Conservation (phyloP, 2,329 filamentous ascomycete genomes). For the Fusarium secorum region DNA sequence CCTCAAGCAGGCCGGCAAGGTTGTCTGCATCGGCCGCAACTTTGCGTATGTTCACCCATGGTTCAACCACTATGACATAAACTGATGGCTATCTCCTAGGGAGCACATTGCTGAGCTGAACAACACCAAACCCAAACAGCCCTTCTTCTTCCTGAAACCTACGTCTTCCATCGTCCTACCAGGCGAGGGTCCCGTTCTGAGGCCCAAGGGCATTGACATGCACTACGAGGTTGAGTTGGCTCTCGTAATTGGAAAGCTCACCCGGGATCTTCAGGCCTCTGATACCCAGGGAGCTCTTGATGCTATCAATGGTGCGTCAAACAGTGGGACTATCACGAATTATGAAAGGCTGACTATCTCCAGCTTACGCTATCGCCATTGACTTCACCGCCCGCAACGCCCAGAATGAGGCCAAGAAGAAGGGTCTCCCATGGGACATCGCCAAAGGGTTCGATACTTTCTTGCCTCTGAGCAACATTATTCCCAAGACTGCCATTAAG, state of each 20-base stretch:
- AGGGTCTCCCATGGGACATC: slow-evolving; percentile 92
- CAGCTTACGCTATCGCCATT: slow-evolving; percentile 88
- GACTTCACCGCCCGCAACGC: slow-evolving; percentile 98
- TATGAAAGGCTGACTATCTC: slow-evolving; percentile 1
- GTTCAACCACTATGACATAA: not conserved
- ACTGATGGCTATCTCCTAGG: slow-evolving; percentile 53
- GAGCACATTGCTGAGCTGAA: slow-evolving; percentile 95
- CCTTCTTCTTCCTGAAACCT: slow-evolving; percentile 99
- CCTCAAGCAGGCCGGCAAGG: slow-evolving; percentile 69
- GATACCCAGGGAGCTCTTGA: slow-evolving; percentile 80
- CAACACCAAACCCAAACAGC: slow-evolving; percentile 86
- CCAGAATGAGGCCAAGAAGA: slow-evolving; percentile 96
- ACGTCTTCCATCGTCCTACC: slow-evolving; percentile 84
- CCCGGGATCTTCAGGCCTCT: slow-evolving; percentile 77
- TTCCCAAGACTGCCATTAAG: slow-evolving; percentile 79
- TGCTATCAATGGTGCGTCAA: slow-evolving; percentile 74
- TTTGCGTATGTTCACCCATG: slow-evolving; percentile 74
- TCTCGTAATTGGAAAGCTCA: slow-evolving; percentile 82
- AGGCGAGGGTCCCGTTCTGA: slow-evolving; percentile 78
- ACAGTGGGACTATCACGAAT: not conserved
- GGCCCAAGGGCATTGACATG: slow-evolving; percentile 82
- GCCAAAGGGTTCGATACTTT: slow-evolving; percentile 99
- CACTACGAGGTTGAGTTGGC: slow-evolving; percentile 97
- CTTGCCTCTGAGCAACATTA: slow-evolving; percentile 82
- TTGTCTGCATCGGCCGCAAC: slow-evolving; percentile 94